phyloP scores from a whole-genome alignment of 2,329 filamentous ascomycete species.

The Colletotrichum siamense region DNA sequence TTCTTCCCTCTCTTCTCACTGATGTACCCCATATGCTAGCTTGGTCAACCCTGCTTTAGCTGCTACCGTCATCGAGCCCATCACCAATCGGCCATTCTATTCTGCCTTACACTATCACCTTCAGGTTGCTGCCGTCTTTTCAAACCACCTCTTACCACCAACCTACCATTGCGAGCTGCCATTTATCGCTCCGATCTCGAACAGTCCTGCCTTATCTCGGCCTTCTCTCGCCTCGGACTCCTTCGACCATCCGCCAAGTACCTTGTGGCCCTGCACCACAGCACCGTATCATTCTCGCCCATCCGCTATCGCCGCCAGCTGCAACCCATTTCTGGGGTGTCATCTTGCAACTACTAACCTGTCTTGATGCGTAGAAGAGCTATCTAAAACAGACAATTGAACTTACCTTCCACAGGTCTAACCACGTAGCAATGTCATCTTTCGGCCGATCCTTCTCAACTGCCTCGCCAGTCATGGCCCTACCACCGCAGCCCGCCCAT shows the following conservation, averaged over 20 bases:
- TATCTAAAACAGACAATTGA: conserved; percentile 27
- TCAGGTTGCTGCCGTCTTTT: neutral
- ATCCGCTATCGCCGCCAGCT: neutral
- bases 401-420: conserved; percentile 33
- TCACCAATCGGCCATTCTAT: neutral
- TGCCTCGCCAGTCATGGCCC: conserved; percentile 50
- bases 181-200: neutral
- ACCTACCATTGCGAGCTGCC: neutral
- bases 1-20: neutral
- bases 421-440: conserved; percentile 44
- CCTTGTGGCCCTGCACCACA: neutral
- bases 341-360: conserved; percentile 6
- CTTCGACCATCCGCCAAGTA: neutral
- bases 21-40: neutral
- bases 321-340: neutral
- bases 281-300: neutral
- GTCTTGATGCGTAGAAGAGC: conserved; percentile 7
- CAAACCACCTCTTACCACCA: neutral
- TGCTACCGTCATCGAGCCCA: neutral
- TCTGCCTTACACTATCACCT: neutral
- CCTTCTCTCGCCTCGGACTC: neutral
- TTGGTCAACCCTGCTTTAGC: neutral
- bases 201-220: neutral
- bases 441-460: conserved; percentile 46
- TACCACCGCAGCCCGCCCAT: conserved; percentile 38